Base-by-base conservation (phyloP, 768 basidiomycete species). In the Lactifluus subvellereus region DNA sequence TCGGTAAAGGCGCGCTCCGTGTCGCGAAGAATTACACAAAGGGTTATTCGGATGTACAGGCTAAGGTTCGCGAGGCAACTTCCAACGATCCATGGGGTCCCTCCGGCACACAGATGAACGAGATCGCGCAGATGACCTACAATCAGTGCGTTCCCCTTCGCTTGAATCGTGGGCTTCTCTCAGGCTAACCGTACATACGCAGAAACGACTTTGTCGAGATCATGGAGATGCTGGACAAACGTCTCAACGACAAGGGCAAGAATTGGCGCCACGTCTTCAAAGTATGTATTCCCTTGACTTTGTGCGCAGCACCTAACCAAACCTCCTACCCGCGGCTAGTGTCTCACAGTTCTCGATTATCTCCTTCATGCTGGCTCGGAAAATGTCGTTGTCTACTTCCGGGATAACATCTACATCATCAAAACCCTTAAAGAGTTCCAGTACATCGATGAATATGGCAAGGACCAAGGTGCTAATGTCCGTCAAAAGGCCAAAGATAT, bases 201-300 rank as follows among this genome's bases (percentile, higher is more conserved):
- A 85, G 94, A 76, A 89, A 86, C 63, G 95, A 98, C 71, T 99
- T 99, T 73, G 94, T 98, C 13, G 97, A 99, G 77, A 92, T 99
- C 71, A 98, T 99, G 94, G 97, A 99, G 79, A 97, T 98, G 93
- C 82, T 99, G 54, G 97, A 98, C 77, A 98, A 99, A 76, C 86
- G 97, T 56, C 78, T 99, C 65, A 94, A 94, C 69, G 97, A 99
- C 78, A 98, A 97, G 80, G 97, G 97, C 42, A 98, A 98, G 84
- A 98, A 98, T 71, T 99, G 97, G 97, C 84, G 96, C 57, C 97
- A 99, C 79, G 96, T 98, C 61, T 98, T 97, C 84, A 98, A 98
- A 82, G 93, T 87, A 60, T 62, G 80, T 64, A 22, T 48, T 10
- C 2, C 11, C 16, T 13, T 38, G n/a, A 32, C 38, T 18, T 45